Base-by-base conservation (phyloP, 2,329 filamentous ascomycete genomes). In the Xylaria sp. region DNA sequence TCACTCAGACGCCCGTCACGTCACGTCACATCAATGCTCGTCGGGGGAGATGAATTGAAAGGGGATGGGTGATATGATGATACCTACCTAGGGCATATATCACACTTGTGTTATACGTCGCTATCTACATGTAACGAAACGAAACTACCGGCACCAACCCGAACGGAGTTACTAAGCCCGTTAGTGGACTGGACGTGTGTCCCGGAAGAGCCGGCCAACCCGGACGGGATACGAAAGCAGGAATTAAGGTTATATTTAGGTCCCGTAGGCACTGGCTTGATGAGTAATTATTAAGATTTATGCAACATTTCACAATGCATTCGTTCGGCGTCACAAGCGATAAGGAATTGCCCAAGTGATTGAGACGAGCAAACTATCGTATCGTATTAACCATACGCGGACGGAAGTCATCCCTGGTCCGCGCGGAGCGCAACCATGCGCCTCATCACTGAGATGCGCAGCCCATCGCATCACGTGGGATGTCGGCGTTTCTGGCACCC, bases 311-410 rank as follows among this genome's bases (percentile, higher is more conserved):
- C 30, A 47, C 14, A 48, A 56, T 19, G n/a, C 24, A 27, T 27
- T 27, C 2, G 4, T 27, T 34, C 8, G n/a, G 30, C 2, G 54
- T 57, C 57, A 30, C 56, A 1, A 42, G n/a, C 4, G n/a, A 14
- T n/a, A 30, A 27, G 2, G n/a, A 36, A n/a, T n/a, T 27, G 7
- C 2, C 12, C 4, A n/a, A 53, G 24, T 24, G n/a, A 27, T 21
- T 48, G 48, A 60, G 55, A 60, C 30, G 21, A 56, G 42, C 30
- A 51, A 36, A 42, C 30, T 51, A 11, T 51, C 17, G 47, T 66
- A 27, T 34, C 58, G 24, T 54, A 32, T 34, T 47, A 47, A 55
- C 60, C 56, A 50, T 32, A 60, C 65, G 39, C 60, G n/a, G n/a
- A 54, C 60, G 24, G n/a, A 54, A 39, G 56, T 21, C 60, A 19